These are phyloP conservation scores for Botrytis byssoidea DNA, from an alignment of 2,329 filamentous ascomycete species.

Conservation along the genomic window DNA sequence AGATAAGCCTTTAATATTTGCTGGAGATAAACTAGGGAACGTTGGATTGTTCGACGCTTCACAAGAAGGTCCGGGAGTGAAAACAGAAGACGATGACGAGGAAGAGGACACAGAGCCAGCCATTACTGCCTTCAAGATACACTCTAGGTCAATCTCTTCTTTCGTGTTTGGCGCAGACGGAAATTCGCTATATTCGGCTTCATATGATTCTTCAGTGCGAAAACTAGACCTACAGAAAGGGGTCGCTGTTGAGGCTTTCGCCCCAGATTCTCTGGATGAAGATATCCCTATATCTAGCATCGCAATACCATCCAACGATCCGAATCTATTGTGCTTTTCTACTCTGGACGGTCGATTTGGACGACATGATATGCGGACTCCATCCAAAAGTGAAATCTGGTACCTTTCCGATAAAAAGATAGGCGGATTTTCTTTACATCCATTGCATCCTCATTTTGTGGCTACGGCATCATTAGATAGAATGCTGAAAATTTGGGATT, in stretches of 20 bases:
- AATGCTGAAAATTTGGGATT: conserved; percentile 88
- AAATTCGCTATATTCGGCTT: conserved; percentile 77
- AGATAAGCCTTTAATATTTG: conserved; percentile 85
- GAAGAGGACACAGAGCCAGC: conserved; percentile 68
- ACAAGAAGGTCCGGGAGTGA: conserved; percentile 56
- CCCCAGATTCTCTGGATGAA: conserved; percentile 63
- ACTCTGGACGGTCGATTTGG: conserved; percentile 81
- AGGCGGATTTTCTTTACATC: conserved; percentile 85
- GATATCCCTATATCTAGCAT: conserved; percentile 82
- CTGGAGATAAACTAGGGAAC: conserved; percentile 89
- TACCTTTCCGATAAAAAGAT: conserved; percentile 88
- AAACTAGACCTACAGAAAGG: conserved; percentile 81
- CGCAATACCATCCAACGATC: conserved; percentile 70
- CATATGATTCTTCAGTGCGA: conserved; percentile 90
- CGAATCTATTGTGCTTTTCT: conserved; percentile 79
- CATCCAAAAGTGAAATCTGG: conserved; percentile 64
- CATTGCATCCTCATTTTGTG: conserved; percentile 74
- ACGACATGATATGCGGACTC: conserved; percentile 71
- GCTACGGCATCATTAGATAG: conserved; percentile 89
- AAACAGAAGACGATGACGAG: conserved; percentile 63
- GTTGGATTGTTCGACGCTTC: conserved; percentile 89
- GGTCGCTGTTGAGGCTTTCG: conserved; percentile 77
- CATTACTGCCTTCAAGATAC: conserved; percentile 88
- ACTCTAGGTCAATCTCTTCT: conserved; percentile 82
- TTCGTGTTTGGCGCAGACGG: conserved; percentile 74